Conservation (phyloP, 108 stramenopile species). For the Phaeodactylum tricornutum region DNA sequence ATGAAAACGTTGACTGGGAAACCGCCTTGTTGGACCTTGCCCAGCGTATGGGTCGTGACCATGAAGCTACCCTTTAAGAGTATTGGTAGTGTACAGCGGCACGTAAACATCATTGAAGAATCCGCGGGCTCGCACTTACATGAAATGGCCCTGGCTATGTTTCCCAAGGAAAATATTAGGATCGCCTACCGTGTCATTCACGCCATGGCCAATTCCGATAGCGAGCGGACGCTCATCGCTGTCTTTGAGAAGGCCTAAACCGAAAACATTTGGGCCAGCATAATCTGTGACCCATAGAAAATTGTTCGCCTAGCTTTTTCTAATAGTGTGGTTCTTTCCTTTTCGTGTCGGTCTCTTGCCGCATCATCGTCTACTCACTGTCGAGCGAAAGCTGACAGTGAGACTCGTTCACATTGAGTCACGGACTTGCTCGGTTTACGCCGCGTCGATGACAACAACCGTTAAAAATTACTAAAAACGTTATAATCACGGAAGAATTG, state of each 20-base stretch:
- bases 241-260: constrained; percentile 15
- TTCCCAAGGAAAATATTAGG: constrained; percentile 5
- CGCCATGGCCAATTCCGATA: constrained; percentile 37
- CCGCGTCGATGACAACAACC: too few species aligned
- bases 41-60: constrained; percentile 29
- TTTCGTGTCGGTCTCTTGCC: too few species aligned
- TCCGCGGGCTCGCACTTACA: constrained; percentile 13
- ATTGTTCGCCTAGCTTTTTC: too few species aligned
- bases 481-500: too few species aligned
- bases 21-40: constrained; percentile 20
- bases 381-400: too few species aligned
- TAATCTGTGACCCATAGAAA: too few species aligned
- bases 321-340: too few species aligned
- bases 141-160: constrained; percentile 10
- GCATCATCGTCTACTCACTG: too few species aligned
- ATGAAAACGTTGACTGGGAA: not conserved
- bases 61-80: constrained; percentile 44
- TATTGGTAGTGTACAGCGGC: constrained; percentile 22
- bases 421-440: too few species aligned
- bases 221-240: constrained; percentile 35
- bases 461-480: too few species aligned
- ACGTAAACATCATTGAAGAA: constrained; percentile 9
- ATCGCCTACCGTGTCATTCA: constrained; percentile 27
- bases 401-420: too few species aligned
- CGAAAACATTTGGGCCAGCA: not conserved